These are phyloP conservation scores for Ambrosiella beaveri DNA, from an alignment of 2,329 filamentous ascomycete genomes.

Conservation along the genomic window DNA sequence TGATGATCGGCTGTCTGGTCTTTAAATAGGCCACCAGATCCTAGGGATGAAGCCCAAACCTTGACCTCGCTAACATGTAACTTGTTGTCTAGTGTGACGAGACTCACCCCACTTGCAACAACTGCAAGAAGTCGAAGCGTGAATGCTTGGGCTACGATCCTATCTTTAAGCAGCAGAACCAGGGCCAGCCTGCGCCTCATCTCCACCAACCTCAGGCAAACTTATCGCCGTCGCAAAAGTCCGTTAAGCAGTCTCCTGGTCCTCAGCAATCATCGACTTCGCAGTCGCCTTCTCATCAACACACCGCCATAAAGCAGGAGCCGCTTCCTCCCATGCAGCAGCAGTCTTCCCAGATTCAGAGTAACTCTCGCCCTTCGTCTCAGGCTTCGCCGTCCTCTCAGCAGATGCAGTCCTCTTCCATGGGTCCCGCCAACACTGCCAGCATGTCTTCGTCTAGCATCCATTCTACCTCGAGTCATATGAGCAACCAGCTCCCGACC, in stretches of 20 bases:
- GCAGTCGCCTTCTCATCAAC: conserved; percentile 8
- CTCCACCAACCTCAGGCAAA: conserved; percentile 5
- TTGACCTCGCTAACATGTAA: neutral
- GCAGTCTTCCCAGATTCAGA: neutral
- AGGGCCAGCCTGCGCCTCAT: conserved; percentile 14
- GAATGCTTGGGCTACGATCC: conserved; percentile 77
- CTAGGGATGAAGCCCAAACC: neutral
- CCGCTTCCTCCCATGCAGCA: neutral
- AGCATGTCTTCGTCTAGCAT: conserved; percentile 4
- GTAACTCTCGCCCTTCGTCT: conserved; percentile 6
- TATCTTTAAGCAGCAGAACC: conserved; percentile 59
- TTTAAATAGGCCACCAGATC: neutral
- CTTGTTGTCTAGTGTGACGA: conserved; percentile 65
- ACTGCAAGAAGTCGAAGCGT: conserved; percentile 77
- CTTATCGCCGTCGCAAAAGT: conserved; percentile 4
- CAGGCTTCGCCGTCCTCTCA: conserved; percentile 2
- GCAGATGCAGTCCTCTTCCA: neutral
- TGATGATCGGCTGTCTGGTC: neutral
- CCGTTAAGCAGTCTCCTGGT: neutral
- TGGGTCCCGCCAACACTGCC: neutral
- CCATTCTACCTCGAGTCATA: neutral
- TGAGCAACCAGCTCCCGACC: conserved; percentile 4
- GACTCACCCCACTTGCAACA: conserved; percentile 77
- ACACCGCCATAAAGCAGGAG: neutral
- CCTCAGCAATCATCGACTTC: neutral